Percentiles rank a stretch among this genome's conserved stretches.
phyloP scores from a whole-genome alignment of 352 stramenopile species.

The Achlya hypogyna region DNA sequence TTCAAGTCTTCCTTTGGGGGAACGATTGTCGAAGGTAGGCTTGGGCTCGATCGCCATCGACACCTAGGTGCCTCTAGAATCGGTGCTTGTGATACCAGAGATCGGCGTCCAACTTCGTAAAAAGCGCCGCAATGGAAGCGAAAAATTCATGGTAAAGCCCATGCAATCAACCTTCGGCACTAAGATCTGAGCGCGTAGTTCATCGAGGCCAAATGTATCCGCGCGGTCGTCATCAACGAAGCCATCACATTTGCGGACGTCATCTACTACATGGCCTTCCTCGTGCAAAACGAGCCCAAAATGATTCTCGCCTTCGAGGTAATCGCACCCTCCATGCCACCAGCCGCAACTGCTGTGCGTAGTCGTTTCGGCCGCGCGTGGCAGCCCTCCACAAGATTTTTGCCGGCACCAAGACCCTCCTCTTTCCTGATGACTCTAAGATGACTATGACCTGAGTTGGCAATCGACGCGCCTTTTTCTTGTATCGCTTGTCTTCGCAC shows the following conservation, averaged over 20 bases:
- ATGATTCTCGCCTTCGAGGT: conserved; percentile 80
- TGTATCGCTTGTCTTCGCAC: no score
- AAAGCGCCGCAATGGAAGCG: conserved; percentile 39
- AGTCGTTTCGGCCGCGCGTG: conserved; percentile 65
- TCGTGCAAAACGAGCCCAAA: conserved; percentile 47
- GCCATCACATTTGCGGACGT: conserved; percentile 70
- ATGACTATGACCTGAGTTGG: conserved; percentile 1
- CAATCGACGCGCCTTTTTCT: no score
- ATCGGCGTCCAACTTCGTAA: conserved; percentile 65
- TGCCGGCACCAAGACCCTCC: conserved; percentile 35
- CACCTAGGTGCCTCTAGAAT: conserved; percentile 30
- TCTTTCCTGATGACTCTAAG: conserved; percentile 36
- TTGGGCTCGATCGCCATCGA: background rate
- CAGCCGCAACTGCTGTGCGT: background rate
- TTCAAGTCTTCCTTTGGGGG: conserved; percentile 11
- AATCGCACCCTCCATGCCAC: background rate
- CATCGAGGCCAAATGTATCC: conserved; percentile 37
- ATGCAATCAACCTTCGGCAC: background rate
- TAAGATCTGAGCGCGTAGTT: conserved; percentile 24
- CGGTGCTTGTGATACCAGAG: conserved; percentile 60
- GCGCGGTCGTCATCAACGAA: conserved; percentile 71
- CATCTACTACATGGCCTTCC: conserved; percentile 73
- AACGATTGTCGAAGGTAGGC: conserved; percentile 11
- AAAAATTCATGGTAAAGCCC: conserved; percentile 21
- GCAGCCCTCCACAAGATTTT: conserved; percentile 64